Evolutionary conservation across 2,329 filamentous ascomycete genomes (phyloP).

Genomic region (Malbranchea zuffiana): DNA sequence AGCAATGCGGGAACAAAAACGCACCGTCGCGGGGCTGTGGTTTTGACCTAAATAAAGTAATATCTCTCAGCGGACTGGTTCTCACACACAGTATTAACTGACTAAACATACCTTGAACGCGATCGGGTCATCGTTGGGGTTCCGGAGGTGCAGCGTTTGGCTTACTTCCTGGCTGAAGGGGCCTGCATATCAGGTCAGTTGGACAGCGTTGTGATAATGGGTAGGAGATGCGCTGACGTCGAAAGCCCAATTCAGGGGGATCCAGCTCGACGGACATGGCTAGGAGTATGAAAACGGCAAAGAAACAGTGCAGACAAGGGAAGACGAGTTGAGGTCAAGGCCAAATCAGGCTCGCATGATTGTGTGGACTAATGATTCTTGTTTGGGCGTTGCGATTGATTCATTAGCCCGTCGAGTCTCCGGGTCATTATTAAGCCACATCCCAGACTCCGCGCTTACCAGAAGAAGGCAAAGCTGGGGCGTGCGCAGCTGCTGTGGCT

Average conservation of each 20-base stretch:
- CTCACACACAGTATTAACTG: constrained; percentile 1
- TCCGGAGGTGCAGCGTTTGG: constrained; percentile 49
- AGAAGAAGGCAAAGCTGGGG: too few relatives aligned
- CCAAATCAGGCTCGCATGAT: too few relatives aligned
- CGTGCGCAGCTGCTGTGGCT: too few relatives aligned
- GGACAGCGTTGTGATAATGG: not conserved
- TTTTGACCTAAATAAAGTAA: constrained; percentile 65
- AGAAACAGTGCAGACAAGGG: too few relatives aligned
- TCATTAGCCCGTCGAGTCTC: too few relatives aligned
- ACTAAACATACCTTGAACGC: constrained; percentile 48
- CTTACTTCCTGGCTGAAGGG: constrained; percentile 55
- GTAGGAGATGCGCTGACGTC: constrained; percentile 46
- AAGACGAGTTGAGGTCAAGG: too few relatives aligned
- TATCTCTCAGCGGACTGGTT: constrained; percentile 19
- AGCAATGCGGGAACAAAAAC: constrained; percentile 26
- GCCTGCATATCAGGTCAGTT: constrained; percentile 32
- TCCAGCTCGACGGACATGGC: constrained; percentile 92
- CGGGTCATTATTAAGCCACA: too few relatives aligned
- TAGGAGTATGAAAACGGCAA: too few relatives aligned
- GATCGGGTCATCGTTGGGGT: constrained; percentile 47
- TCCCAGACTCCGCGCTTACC: too few relatives aligned
- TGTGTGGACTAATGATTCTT: too few relatives aligned
- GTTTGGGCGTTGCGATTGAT: too few relatives aligned
- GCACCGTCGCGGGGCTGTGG: constrained; percentile 96
- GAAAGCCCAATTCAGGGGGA: constrained; percentile 83